Evolutionary conservation across 2,329 filamentous ascomycete genomes (phyloP).

Genomic region (Neofusicoccum cordaticola): DNA sequence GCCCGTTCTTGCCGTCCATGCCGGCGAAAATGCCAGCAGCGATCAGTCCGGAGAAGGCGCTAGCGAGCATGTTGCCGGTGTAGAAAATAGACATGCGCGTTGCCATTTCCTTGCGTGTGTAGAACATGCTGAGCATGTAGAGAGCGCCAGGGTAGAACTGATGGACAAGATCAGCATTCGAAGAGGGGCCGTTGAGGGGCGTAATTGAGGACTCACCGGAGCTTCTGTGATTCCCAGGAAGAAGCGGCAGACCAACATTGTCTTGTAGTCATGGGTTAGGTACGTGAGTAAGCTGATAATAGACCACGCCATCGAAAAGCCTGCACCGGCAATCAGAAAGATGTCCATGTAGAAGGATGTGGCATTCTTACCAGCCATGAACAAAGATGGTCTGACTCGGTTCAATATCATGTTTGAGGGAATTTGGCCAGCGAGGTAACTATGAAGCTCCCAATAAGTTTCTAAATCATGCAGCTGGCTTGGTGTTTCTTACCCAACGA

Average conservation of each 20-base stretch:
- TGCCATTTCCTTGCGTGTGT: slow-evolving; percentile 52
- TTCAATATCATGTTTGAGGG: slow-evolving; percentile 22
- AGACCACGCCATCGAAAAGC: slow-evolving; percentile 33
- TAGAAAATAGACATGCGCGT: slow-evolving; percentile 53
- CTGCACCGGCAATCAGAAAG: background rate
- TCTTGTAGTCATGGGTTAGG: background rate
- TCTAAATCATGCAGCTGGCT: slow-evolving; percentile 53
- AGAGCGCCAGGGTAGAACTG: slow-evolving; percentile 39
- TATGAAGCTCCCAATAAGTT: slow-evolving; percentile 45
- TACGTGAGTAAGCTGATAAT: slow-evolving; percentile 1
- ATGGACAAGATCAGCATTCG: background rate
- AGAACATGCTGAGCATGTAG: slow-evolving; percentile 54
- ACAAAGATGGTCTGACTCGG: background rate
- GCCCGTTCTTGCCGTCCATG: slow-evolving; percentile 24
- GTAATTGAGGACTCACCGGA: background rate
- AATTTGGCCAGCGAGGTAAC: background rate
- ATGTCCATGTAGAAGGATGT: background rate
- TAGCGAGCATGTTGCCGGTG: slow-evolving; percentile 49
- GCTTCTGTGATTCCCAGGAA: background rate
- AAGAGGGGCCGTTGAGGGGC: background rate
- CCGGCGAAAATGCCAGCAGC: slow-evolving; percentile 46
- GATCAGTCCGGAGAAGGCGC: slow-evolving; percentile 54
- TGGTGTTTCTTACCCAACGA: slow-evolving; percentile 38
- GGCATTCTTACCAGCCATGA: background rate
- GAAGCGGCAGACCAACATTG: background rate